A percentile compares a stretch with the other conserved stretches of the same genome.
These are phyloP conservation scores for Neurospora tetraspora DNA, from an alignment of 495 filamentous ascomycete species.

Conservation along the genomic window DNA sequence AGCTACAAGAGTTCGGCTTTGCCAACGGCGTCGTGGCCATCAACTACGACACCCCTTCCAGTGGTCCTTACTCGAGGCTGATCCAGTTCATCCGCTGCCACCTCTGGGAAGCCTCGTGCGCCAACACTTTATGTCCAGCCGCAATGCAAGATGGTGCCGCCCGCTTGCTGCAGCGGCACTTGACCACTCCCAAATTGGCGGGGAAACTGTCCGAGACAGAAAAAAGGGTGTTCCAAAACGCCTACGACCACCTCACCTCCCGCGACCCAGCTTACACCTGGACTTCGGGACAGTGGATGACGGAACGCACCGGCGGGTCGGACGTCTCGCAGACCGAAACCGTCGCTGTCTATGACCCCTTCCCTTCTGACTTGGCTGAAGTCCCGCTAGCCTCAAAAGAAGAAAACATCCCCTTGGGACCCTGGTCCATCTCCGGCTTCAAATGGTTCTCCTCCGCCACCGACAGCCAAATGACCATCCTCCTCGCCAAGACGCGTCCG, in stretches of 20 bases:
- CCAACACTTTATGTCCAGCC: constrained; percentile 54
- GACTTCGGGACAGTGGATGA: constrained; percentile 85
- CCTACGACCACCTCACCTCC: constrained; percentile 40
- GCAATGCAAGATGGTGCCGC: constrained; percentile 66
- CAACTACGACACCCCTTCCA: constrained; percentile 37
- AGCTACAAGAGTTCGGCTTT: constrained; percentile 43
- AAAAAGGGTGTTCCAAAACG: constrained; percentile 36
- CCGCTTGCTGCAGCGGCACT: constrained; percentile 45
- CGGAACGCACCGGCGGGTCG: constrained; percentile 63
- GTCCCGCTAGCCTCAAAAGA: constrained; percentile 9
- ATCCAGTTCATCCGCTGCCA: constrained; percentile 50
- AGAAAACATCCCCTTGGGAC: constrained; percentile 41
- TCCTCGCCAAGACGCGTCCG: constrained; percentile 54
- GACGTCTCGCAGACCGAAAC: constrained; percentile 69
- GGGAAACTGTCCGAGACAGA: constrained; percentile 9
- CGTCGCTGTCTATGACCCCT: constrained; percentile 28
- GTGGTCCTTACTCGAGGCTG: constrained; percentile 37
- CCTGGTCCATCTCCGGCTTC: constrained; percentile 56
- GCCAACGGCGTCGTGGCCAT: constrained; percentile 41
- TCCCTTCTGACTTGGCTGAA: background rate
- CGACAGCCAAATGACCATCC: constrained; percentile 57
- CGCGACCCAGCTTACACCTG: constrained; percentile 49
- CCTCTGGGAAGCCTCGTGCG: constrained; percentile 52
- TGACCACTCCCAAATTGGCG: constrained; percentile 18
- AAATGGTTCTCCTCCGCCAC: constrained; percentile 73